Percentiles rank a stretch among this genome's conserved stretches.
These are phyloP conservation scores for Diaporthe ampelina DNA, from an alignment of 2,329 filamentous ascomycete species.

Conservation along the genomic window DNA sequence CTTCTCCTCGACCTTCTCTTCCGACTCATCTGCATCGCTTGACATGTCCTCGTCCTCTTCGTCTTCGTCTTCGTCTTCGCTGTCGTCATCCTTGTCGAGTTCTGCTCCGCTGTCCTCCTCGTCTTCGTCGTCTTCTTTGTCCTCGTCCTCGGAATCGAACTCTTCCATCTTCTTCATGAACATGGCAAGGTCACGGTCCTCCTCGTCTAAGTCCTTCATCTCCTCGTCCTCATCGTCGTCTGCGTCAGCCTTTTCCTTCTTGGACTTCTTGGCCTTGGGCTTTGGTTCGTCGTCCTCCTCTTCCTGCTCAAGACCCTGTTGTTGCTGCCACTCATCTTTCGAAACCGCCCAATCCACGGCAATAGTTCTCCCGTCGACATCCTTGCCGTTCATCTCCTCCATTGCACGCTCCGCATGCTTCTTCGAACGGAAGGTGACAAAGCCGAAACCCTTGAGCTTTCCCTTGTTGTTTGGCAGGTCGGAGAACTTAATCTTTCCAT, in stretches of 20 bases:
- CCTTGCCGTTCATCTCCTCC: slow-evolving; percentile 87
- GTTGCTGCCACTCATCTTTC: slow-evolving; percentile 85
- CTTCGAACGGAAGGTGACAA: slow-evolving; percentile 87
- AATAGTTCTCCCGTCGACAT: slow-evolving; percentile 87
- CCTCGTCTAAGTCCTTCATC: slow-evolving; percentile 53
- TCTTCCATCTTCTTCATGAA: slow-evolving; percentile 72
- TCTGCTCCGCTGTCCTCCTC: slow-evolving; percentile 53
- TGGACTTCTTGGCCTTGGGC: slow-evolving; percentile 51
- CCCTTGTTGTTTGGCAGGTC: slow-evolving; percentile 85
- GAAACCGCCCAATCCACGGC: slow-evolving; percentile 98
- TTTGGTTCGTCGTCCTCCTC: slow-evolving; percentile 51
- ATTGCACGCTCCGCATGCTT: slow-evolving; percentile 95
- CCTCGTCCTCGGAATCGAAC: slow-evolving; percentile 69
- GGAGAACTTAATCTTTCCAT: slow-evolving; percentile 90
- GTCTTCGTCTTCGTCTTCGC: slow-evolving; percentile 56
- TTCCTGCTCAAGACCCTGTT: slow-evolving; percentile 61
- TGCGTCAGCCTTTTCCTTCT: slow-evolving; percentile 53
- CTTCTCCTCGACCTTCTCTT: slow-evolving; percentile 54
- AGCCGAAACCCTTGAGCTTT: slow-evolving; percentile 89
- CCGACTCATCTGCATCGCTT: slow-evolving; percentile 60
- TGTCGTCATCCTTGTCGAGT: slow-evolving; percentile 54
- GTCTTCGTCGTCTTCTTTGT: slow-evolving; percentile 66
- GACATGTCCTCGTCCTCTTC: slow-evolving; percentile 55
- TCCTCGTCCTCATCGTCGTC: slow-evolving; percentile 48
- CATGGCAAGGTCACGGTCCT: slow-evolving; percentile 60